A percentile compares a stretch with the other conserved stretches of the same genome.
These are phyloP conservation scores for Myriangium duriaei DNA, from an alignment of 2,329 filamentous ascomycete species.

Conservation along the genomic window DNA sequence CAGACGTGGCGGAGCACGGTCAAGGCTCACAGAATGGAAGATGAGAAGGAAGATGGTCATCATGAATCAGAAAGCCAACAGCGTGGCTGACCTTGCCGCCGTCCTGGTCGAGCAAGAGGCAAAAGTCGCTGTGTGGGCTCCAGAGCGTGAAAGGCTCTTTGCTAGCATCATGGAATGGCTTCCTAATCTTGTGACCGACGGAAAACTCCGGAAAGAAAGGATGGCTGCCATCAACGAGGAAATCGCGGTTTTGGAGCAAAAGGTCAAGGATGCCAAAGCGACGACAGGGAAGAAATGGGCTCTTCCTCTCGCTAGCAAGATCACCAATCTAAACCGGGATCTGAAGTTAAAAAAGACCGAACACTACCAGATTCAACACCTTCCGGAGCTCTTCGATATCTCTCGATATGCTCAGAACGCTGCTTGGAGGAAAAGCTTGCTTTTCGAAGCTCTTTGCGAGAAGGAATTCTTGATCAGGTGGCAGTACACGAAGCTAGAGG, in stretches of 20 bases:
- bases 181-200: constrained; percentile 2
- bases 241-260: constrained; percentile 1
- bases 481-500: neutral
- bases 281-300: constrained; percentile 7
- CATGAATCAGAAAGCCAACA: constrained; percentile 54
- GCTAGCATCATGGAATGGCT: constrained; percentile 1
- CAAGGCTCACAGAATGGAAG: constrained; percentile 13
- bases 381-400: neutral
- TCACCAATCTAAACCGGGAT: constrained; percentile 5
- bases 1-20: neutral
- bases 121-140: constrained; percentile 19
- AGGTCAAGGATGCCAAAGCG: constrained; percentile 2
- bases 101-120: constrained; percentile 39
- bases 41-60: constrained; percentile 41
- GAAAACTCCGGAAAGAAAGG: constrained; percentile 12
- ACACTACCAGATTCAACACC: constrained; percentile 2
- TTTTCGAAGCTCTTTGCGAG: neutral
- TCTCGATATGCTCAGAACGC: neutral
- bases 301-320: constrained; percentile 3
- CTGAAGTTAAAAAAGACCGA: constrained; percentile 3
- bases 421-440: neutral
- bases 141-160: constrained; percentile 13
- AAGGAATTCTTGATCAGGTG: neutral
- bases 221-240: constrained; percentile 5
- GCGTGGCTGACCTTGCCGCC: constrained; percentile 46